A percentile compares a stretch with the other conserved stretches of the same genome.
phyloP scores from a whole-genome alignment of 2,329 filamentous ascomycete genomes.

The Penicillium aurantiogriseum region DNA sequence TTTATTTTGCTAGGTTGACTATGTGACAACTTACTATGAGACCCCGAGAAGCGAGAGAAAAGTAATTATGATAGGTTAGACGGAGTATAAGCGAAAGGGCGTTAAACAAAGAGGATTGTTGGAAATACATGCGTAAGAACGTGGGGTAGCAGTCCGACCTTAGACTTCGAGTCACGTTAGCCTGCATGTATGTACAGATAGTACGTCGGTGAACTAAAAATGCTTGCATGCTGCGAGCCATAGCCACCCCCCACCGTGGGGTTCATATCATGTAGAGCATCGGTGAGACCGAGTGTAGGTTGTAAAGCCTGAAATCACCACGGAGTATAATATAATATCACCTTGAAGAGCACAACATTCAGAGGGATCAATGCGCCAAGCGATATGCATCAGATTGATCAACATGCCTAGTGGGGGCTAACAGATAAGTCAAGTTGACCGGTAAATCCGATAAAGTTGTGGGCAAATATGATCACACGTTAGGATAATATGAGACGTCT shows the following conservation, averaged over 20 bases:
- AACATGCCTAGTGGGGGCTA: conserved; percentile 11
- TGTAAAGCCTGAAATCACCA: not conserved
- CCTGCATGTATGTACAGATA: not conserved
- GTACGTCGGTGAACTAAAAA: not conserved
- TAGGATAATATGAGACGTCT: not conserved
- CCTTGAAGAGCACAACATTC: not conserved
- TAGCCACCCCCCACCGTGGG: not conserved
- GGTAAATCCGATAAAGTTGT: conserved; percentile 19
- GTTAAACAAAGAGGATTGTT: not conserved
- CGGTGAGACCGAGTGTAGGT: not conserved
- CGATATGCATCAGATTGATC: conserved; percentile 27
- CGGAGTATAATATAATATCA: not conserved
- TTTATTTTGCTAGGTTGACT: not conserved
- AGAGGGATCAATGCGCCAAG: conserved; percentile 18
- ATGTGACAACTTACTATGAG: not conserved
- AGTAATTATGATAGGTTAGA: not conserved
- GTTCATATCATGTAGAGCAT: not conserved
- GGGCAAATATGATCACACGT: not conserved
- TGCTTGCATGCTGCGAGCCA: conserved; percentile 10
- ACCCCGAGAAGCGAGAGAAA: not conserved
- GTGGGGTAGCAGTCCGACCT: not conserved
- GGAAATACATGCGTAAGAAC: not conserved
- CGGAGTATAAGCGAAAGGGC: not conserved
- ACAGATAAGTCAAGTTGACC: conserved; percentile 15
- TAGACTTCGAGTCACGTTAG: too few relatives aligned